Base-by-base conservation (phyloP, 1,284 basidiomycete genomes). In the Sphagnurus paluster region DNA sequence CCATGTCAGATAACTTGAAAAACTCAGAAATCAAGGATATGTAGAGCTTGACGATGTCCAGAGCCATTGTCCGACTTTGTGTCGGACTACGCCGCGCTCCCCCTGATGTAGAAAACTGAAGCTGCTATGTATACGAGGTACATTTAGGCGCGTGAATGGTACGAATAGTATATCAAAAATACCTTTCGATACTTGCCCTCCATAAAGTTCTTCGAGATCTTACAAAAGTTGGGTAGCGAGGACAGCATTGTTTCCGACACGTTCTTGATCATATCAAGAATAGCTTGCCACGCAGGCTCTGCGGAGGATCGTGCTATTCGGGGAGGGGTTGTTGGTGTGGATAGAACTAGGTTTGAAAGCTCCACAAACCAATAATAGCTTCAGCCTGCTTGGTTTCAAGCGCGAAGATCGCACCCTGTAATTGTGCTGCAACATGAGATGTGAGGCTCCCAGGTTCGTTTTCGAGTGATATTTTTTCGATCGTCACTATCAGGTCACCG, bases 101-200 rank as follows among this genome's bases (percentile, higher is more conserved):
- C 19, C 67, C 66, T 32, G 64, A 57, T 2, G 57, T 54, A 20
- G 63, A 50, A 32, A 54, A 54, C 40, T 65, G 57, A 14, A 58
- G 55, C 61, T 64, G 42, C 39, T 9, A 2, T 19, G 26, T 8
- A 38, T n/a, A 19, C 20, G 3, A 32, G n/a, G 32, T 23, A 42
- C 7, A 35, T 28, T 4, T 13, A 38, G 14, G 21, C 19, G 17
- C 20, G 24, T 28, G 36, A 23, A 4, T 53, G 23, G 38, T n/a
- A n/a, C n/a, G n/a, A n/a, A n/a, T n/a, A n/a, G n/a, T n/a, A n/a
- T n/a, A n/a, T 19, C 38, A 29, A 25, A 10, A 20, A 25, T 48
- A 92, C 92, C 75, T 86, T 90, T 63, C 84, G 87, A 64, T 90
- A 93, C 64, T 88, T 91, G 3, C 94, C 95, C 35, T 97, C 93